Evolutionary conservation across 2,329 filamentous ascomycete genomes (phyloP), one percentile per base, ranked within the genome.

Genomic region (Alternaria sp.): DNA sequence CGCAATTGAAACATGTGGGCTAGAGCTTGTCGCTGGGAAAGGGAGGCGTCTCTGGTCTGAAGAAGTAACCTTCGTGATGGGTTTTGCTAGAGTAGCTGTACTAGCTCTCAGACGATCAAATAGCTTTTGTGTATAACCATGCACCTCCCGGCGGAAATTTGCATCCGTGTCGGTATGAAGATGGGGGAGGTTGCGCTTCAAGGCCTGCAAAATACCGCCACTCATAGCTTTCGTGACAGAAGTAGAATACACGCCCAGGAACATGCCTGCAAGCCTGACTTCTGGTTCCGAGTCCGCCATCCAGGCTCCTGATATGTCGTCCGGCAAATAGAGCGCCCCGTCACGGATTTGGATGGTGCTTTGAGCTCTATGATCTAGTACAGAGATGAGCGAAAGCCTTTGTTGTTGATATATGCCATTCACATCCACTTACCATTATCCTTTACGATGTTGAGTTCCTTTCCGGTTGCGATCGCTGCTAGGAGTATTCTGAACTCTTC

Each of bases 91-190:
- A 28, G 73, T 75, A 10, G 77, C 72, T 8, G 76, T 79, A 46
- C 78, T 77, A 15, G 73, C 78, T 57, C 78, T 69, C 4, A 97
- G 82, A 46, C 94, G 89, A 71, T 91, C 90, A 62, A 94, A 88
- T 77, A 98, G 88, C 70, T 90, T 89, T 65, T 92, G 90, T 3
- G 91, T 88, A 65, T 92, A 87, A 23, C 89, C 89, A 25, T 95
- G 85, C 2, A 96, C 85, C 69, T 97, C 93, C 61, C 94, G 91
- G 60, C 96, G 89, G 68, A 94, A 91, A 71, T 95, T 93, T 6
- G 95, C 90, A 75, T 97, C 93, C 0, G 92, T 89, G 66, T 97
- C 94, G 4, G 93, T 88, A 75, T 96, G 91, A 67, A 95, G 88
- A 15, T 90, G 86, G 1, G 87, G 85, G 4, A 98, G 81, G 62